Evolutionary conservation across 257 asterid species (phyloP).

Genomic region (Salvia rosmarinus): DNA sequence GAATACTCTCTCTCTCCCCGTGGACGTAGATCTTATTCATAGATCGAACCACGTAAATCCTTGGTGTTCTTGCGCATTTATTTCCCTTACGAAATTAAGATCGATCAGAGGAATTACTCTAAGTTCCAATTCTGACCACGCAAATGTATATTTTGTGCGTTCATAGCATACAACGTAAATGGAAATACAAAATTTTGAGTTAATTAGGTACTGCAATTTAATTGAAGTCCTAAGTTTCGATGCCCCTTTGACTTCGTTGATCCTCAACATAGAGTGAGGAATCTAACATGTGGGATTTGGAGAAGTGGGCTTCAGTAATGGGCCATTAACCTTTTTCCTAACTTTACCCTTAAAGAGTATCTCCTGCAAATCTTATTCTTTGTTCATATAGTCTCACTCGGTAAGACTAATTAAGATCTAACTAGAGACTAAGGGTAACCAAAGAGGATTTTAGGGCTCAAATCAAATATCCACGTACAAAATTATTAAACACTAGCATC

Average conservation of each 20-base stretch:
- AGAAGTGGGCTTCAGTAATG: slow-evolving; percentile 11
- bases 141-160: no score
- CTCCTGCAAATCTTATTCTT: neutral
- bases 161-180: neutral
- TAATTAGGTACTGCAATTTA: neutral
- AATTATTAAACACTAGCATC: no score
- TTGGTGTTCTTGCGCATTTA: no score
- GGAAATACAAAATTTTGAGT: neutral
- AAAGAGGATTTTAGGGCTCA: neutral
- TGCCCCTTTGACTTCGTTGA: neutral
- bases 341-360: neutral
- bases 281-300: neutral
- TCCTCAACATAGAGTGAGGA: neutral
- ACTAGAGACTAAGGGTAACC: neutral
- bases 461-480: no score
- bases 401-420: neutral
- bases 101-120: neutral
- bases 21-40: no score
- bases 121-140: neutral
- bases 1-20: no score
- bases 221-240: neutral
- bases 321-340: neutral
- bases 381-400: neutral
- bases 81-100: no score
- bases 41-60: no score